Evolutionary conservation across 2,329 filamentous ascomycete genomes (phyloP), one percentile per base, ranked within the genome.

Genomic region (Hypomyces rosellus): DNA sequence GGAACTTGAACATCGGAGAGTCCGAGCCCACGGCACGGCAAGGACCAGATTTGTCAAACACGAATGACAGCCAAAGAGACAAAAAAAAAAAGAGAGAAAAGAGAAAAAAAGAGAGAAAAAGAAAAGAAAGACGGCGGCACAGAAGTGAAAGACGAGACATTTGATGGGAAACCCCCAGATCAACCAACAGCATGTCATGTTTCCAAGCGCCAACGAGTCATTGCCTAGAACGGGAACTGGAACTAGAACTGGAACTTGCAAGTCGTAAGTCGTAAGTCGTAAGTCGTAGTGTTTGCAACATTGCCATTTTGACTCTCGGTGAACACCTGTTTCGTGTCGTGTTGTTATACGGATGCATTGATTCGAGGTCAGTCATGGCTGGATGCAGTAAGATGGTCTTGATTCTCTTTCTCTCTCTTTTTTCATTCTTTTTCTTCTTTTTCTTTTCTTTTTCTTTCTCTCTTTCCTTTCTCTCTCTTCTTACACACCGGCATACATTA

Each of bases 11-110:
- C 20, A 20, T 43, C 39, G 44, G 49, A 47, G 34, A 43, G 22
- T 34, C 49, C 33, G 49, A 43, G 36, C 36, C 36, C 36, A 38
- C 36, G 49, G 49, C 45, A 43, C 45, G 44, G 49, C 44, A 46
- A 44, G 49, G 34, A 15, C 49, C 25, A 15, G 44, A 22, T 22
- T n/a, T n/a, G n/a, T n/a, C n/a, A n/a, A 25, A 25, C 22, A 25
- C 4, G 4, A 25, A 25, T 7, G 7, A 7, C 22, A 25, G 22
- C 22, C 4, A 25, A 7, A 30, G 36, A 13, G 20, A 20, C 18
- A 14, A 46, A 16, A 43, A 22, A 11, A 8, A 30, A 11, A 30
- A 7, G 9, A 30, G 8, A 11, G 6, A 6, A 30, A 11, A 30
- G 8, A 30, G 6, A 30, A 30, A 30, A 30, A 30, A 11, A 8